Conservation (phyloP, 495 filamentous ascomycete genomes). For the Friedmanniomyces simplex region DNA sequence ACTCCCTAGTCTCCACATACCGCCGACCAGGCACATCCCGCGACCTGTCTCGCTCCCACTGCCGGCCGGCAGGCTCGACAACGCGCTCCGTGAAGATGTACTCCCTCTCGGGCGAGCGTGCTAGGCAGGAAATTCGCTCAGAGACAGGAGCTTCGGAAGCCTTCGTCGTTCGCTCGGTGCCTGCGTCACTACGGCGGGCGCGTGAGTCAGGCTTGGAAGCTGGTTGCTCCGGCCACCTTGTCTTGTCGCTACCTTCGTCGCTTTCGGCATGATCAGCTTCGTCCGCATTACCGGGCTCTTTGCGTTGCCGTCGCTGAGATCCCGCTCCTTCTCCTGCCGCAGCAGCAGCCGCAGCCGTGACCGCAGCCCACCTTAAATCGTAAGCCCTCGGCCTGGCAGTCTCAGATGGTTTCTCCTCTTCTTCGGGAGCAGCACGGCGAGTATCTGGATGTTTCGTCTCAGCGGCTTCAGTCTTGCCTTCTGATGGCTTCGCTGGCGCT, state of each 20-base stretch:
- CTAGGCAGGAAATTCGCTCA: neutral
- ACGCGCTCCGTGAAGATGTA: conserved; percentile 15
- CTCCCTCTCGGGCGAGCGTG: conserved; percentile 2
- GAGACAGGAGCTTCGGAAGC: neutral
- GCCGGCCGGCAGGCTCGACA: conserved; percentile 3
- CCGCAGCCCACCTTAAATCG: neutral
- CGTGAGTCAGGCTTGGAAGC: neutral
- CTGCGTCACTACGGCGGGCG: neutral
- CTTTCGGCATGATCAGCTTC: neutral
- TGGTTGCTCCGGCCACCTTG: neutral
- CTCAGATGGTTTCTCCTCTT: neutral
- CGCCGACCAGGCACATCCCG: neutral
- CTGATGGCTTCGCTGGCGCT: neutral
- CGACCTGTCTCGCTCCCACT: neutral
- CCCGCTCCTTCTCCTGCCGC: neutral
- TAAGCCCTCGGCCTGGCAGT: neutral
- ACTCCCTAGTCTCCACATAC: neutral
- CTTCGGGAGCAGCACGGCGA: neutral
- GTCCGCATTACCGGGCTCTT: neutral
- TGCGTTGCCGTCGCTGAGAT: neutral
- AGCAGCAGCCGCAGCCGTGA: neutral
- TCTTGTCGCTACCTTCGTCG: neutral
- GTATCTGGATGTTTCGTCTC: neutral
- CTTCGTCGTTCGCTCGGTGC: neutral
- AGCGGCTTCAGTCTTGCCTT: neutral